Evolutionary conservation across 495 filamentous ascomycete genomes (phyloP).

Genomic region (Daldinia loculata): DNA sequence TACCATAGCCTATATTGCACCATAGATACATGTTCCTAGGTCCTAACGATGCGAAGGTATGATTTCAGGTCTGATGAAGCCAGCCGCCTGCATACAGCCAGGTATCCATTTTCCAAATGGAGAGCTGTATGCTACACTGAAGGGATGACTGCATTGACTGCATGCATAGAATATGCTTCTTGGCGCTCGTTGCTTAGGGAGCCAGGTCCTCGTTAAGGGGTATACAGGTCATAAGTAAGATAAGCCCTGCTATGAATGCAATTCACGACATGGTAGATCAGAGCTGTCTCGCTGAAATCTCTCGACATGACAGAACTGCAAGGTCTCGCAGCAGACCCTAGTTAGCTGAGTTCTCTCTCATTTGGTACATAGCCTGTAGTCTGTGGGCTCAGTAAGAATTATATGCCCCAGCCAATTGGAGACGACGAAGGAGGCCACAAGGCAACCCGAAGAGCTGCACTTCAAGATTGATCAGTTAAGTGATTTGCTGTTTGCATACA

Average conservation of each 20-base stretch:
- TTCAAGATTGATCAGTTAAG: slow-evolving; percentile 42
- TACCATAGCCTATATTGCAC: slow-evolving; percentile 24
- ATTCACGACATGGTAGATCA: slow-evolving; percentile 16
- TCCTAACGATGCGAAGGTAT: slow-evolving; percentile 22
- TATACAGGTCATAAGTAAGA: slow-evolving; percentile 37
- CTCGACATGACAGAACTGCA: slow-evolving; percentile 32
- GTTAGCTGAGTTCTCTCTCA: slow-evolving; percentile 22
- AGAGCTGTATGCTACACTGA: slow-evolving; percentile 34
- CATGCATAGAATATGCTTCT: slow-evolving; percentile 22
- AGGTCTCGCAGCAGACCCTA: slow-evolving; percentile 29
- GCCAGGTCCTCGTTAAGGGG: slow-evolving; percentile 22
- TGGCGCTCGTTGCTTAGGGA: slow-evolving; percentile 28
- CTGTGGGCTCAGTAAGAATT: slow-evolving; percentile 32
- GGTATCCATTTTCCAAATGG: slow-evolving; percentile 27
- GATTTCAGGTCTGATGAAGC: slow-evolving; percentile 22
- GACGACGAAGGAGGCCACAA: slow-evolving; percentile 26
- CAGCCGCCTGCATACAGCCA: slow-evolving; percentile 18
- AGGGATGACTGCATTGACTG: slow-evolving; percentile 43
- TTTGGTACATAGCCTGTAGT: slow-evolving; percentile 31
- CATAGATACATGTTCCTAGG: slow-evolving; percentile 14
- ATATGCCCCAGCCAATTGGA: slow-evolving; percentile 28
- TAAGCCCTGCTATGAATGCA: slow-evolving; percentile 19
- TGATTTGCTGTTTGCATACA: slow-evolving; percentile 43
- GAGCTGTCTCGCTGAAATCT: slow-evolving; percentile 26
- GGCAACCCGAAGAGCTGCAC: slow-evolving; percentile 38